Evolutionary conservation across 2,329 filamentous ascomycete species (phyloP).

Genomic region (Venturia oleaginea): DNA sequence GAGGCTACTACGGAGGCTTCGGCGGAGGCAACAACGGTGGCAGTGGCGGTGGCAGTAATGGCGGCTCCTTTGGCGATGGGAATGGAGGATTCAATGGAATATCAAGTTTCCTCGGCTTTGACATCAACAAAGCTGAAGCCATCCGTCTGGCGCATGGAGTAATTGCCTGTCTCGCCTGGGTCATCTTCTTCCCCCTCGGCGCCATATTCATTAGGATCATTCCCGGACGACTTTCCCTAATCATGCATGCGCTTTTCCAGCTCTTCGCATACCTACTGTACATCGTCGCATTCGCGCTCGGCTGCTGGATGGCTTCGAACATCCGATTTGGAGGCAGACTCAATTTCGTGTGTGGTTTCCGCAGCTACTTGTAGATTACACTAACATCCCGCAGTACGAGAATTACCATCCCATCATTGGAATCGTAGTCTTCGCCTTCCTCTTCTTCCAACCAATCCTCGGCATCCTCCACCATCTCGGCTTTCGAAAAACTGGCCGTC

Average conservation of each 20-base stretch:
- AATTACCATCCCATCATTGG: conserved; percentile 45
- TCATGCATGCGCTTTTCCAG: conserved; percentile 41
- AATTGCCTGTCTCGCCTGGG: conserved; percentile 35
- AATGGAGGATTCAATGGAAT: neutral
- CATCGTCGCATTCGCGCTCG: conserved; percentile 41
- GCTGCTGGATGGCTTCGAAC: conserved; percentile 35
- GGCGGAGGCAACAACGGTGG: neutral
- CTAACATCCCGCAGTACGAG: conserved; percentile 22
- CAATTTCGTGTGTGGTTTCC: neutral
- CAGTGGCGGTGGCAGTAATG: neutral
- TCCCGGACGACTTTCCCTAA: conserved; percentile 33
- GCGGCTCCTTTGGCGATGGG: neutral
- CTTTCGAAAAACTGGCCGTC: conserved; percentile 38
- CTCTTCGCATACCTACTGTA: conserved; percentile 38
- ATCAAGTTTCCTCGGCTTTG: neutral
- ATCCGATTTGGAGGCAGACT: neutral
- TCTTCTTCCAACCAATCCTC: conserved; percentile 47
- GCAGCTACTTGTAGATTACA: conserved; percentile 4
- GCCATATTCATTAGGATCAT: conserved; percentile 34
- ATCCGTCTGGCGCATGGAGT: conserved; percentile 30
- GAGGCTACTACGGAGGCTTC: conserved; percentile 5
- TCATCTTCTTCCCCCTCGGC: conserved; percentile 36
- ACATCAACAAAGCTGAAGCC: neutral
- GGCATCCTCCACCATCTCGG: conserved; percentile 43
- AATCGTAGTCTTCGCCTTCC: conserved; percentile 38